A percentile compares a stretch with the other conserved stretches of the same genome.
Conservation (phyloP, 2,329 filamentous ascomycete species). For the Monosporascus sp. region DNA sequence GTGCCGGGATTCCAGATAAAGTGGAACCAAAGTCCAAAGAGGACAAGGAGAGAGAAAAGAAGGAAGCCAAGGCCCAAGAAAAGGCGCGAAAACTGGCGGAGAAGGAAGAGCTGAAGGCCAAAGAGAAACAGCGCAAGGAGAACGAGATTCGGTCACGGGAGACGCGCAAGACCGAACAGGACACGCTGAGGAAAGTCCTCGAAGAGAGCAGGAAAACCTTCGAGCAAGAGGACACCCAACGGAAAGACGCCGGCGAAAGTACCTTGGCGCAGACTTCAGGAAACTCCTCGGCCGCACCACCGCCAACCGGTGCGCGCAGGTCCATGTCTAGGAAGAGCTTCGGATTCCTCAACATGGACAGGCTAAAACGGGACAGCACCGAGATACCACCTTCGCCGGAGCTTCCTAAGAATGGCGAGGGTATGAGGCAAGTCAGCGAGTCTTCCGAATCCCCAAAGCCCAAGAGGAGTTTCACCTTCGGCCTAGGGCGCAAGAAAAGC, state of each 20-base stretch:
- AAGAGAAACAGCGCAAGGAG: slow-evolving; percentile 39
- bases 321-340: slow-evolving; percentile 75
- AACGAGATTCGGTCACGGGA: slow-evolving; percentile 29
- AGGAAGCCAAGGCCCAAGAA: slow-evolving; percentile 55
- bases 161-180: slow-evolving; percentile 40
- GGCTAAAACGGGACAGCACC: slow-evolving; percentile 30
- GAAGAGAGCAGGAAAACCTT: slow-evolving; percentile 50
- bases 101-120: slow-evolving; percentile 40
- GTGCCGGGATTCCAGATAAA: not conserved
- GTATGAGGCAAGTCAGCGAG: slow-evolving; percentile 18
- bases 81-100: slow-evolving; percentile 41
- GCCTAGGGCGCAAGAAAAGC: slow-evolving; percentile 68
- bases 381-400: slow-evolving; percentile 21
- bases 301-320: slow-evolving; percentile 40
- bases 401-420: slow-evolving; percentile 27
- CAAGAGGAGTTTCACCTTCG: slow-evolving; percentile 62
- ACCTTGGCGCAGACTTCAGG: slow-evolving; percentile 4
- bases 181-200: slow-evolving; percentile 54
- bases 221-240: slow-evolving; percentile 51
- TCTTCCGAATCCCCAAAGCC: slow-evolving; percentile 43
- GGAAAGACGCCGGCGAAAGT: slow-evolving; percentile 45
- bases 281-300: not conserved
- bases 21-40: slow-evolving; percentile 45
- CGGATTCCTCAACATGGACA: slow-evolving; percentile 57
- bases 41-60: slow-evolving; percentile 63